Evolutionary conservation across 345 rosid species (phyloP).

Genomic region (Murraya paniculata): DNA sequence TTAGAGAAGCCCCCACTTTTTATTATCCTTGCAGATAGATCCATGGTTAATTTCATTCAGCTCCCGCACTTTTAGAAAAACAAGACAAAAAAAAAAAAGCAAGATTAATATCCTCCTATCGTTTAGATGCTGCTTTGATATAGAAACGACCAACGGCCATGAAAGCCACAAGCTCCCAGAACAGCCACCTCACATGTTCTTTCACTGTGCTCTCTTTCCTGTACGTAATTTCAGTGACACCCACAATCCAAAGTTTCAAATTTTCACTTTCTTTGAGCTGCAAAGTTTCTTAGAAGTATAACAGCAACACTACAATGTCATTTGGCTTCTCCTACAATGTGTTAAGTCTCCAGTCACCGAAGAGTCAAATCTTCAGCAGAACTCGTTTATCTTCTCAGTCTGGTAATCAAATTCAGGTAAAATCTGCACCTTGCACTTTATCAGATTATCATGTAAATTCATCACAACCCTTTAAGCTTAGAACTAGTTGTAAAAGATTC

Average conservation of each 20-base stretch:
- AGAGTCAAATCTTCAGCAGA: constrained; percentile 27
- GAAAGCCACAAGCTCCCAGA: neutral
- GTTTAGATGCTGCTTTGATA: constrained; percentile 18
- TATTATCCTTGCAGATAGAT: neutral
- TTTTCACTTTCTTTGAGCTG: neutral
- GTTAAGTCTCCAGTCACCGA: constrained; percentile 32
- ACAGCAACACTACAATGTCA: constrained; percentile 32
- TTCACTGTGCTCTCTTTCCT: neutral
- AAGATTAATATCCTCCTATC: constrained; percentile 19
- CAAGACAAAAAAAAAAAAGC: too few species aligned
- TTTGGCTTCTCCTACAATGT: constrained; percentile 48
- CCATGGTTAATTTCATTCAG: neutral
- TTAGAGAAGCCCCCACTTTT: too few species aligned
- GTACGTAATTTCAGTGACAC: neutral
- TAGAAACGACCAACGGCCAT: neutral
- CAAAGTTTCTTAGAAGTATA: neutral
- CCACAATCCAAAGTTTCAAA: neutral
- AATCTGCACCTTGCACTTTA: constrained; percentile 29
- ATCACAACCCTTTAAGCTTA: constrained; percentile 22
- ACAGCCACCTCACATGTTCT: neutral
- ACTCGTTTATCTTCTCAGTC: constrained; percentile 33
- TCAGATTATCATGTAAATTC: constrained; percentile 18
- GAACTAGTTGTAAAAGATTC: constrained; percentile 29
- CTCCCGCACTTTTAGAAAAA: neutral
- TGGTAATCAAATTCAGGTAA: constrained; percentile 55